These are phyloP conservation scores for Cucurbita moschata DNA, from an alignment of 306 rosid genomes.

Conservation along the genomic window DNA sequence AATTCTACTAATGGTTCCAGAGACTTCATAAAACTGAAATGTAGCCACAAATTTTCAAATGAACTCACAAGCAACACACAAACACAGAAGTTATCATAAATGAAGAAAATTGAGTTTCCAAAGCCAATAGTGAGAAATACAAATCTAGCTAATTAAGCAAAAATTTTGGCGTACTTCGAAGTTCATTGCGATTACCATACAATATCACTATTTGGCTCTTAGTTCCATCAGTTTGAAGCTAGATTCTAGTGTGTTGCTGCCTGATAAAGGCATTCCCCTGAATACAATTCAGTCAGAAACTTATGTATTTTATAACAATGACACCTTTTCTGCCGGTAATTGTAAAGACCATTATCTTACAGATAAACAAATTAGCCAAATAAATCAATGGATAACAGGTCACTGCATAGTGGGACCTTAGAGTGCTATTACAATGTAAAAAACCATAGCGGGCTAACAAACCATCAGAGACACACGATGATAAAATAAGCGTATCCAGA, in stretches of 20 bases:
- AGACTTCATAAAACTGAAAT: neutral
- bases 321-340: neutral
- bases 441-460: neutral
- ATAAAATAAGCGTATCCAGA: too few species aligned
- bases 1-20: neutral
- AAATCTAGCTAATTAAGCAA: neutral
- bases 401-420: neutral
- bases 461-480: too few species aligned
- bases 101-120: neutral
- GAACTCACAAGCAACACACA: neutral
- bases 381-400: neutral
- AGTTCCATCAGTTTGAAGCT: neutral
- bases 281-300: neutral
- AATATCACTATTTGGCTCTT: neutral
- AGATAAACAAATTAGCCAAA: neutral
- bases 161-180: neutral
- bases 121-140: neutral
- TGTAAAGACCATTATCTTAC: neutral
- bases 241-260: neutral
- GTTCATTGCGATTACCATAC: neutral
- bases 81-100: neutral
- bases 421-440: neutral
- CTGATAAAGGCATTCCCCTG: neutral
- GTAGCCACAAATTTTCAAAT: neutral
- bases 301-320: neutral